Evolutionary conservation across 345 rosid genomes (phyloP), one percentile per base, ranked within the genome.

Genomic region (Hibiscus syriacus): DNA sequence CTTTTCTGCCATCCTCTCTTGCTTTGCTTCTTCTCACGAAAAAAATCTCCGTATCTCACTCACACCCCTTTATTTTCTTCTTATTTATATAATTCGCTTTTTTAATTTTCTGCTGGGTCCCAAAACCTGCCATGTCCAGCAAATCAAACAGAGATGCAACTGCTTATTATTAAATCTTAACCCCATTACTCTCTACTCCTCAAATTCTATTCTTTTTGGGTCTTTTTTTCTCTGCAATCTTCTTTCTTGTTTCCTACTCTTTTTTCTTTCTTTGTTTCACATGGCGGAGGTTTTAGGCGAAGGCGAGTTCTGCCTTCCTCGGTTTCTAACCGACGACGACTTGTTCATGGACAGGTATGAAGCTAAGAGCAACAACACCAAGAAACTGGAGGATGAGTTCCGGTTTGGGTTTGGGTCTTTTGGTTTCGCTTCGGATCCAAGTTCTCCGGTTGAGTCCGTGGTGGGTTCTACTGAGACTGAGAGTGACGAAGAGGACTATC

Each of bases 271-370:
- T n/a, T 6, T 27, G 7, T 57, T n/a, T 55, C 3, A 13, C 30
- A 92, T 90, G 98, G 89, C 85, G 5, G 81, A 84, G 36, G 72
- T 75, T 52, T 32, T 88, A 0, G 77, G 84, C 68, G 88, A 87
- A 70, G 93, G 84, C 1, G 90, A 84, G 87, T 87, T 82, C 67
- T 83, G 86, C 85, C 85, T 93, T 56, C 98, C 93, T 0, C 77
- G 83, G 86, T 88, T 93, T 69, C 85, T 90, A 1, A 70, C 82
- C 2, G 97, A 87, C 75, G 88, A 89, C 6, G 92, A 83, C 61
- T 43, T 76, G 9, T 72, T 80, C 64, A 11, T 74, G 34, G 89
- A 81, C 50, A 64, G 60, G 53, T 49, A 34, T 32, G 39, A 30
- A 0, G 41, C 43, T 3, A 45, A 13, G 12, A 29, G 8, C 36